Evolutionary conservation across 495 filamentous ascomycete genomes (phyloP), one percentile per base, ranked within the genome.

Genomic region (Xylaria flabelliformis): DNA sequence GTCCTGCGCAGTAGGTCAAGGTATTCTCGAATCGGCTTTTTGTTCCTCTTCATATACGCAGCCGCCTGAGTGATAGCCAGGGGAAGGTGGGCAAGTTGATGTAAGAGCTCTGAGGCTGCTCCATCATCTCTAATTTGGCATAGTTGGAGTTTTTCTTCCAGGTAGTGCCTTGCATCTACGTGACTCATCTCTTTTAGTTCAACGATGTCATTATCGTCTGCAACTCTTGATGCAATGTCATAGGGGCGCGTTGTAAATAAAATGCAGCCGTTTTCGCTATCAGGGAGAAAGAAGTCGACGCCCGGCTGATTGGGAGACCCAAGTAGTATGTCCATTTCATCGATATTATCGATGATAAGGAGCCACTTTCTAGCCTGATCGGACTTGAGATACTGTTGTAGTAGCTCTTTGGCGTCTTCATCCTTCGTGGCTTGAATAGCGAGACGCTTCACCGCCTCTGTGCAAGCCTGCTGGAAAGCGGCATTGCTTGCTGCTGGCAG

Each of bases 1-100:
- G 82, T 80, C 0, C 82, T 80, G 24, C 78, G 73, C 0, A 88
- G 73, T 1, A 88, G 82, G 0, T 50, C 7, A 15, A 88, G 68
- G 63, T 91, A 91, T 19, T 79, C 69, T 0, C 56, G 9, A 12
- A 88, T n/a, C 0, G 76, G 61, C 5, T 81, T 76, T 13, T 73
- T 48, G 24, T 85, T 88, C 5, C 75, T 72, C 44, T 87, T 87
- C 8, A 88, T 42, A 55, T 83, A 87, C 2, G 83, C 82, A 1
- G 77, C 79, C 15, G 85, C 85, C 73, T 88, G 85, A 10, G 77
- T 74, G 71, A 86, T 85, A 24, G 84, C 85, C 12, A 88, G 74
- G 8, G 85, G 84, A n/a, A 87, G 79, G 71, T 75, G 80, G 12
- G 58, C 69, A n/a, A 85, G 79, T 46, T 80, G 70, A 10, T 61